These are phyloP conservation scores for Xylariaceae sp. DNA, from an alignment of 2,329 filamentous ascomycete species.

Conservation along the genomic window DNA sequence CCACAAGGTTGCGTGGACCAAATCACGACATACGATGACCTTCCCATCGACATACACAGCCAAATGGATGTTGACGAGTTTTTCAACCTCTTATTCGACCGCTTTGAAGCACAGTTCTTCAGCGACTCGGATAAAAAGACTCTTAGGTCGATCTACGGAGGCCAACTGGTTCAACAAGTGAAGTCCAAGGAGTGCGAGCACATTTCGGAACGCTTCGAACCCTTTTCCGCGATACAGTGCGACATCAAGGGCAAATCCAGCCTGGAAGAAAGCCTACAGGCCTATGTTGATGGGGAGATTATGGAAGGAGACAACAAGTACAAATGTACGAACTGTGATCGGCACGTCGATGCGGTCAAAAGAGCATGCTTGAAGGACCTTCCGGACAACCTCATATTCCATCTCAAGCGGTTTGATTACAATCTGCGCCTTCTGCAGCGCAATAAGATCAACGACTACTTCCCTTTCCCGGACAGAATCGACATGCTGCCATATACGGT, in stretches of 20 bases:
- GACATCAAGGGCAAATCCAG: conserved; percentile 88
- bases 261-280: conserved; percentile 80
- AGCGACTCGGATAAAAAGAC: conserved; percentile 61
- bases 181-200: conserved; percentile 93
- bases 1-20: conserved; percentile 66
- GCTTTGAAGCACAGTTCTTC: conserved; percentile 78
- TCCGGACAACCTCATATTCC: conserved; percentile 91
- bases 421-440: conserved; percentile 71
- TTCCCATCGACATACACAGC: conserved; percentile 74
- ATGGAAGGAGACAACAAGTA: conserved; percentile 99
- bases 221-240: conserved; percentile 91
- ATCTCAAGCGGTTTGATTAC: conserved; percentile 84
- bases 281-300: conserved; percentile 93
- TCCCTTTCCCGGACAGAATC: conserved; percentile 76
- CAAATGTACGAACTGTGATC: conserved; percentile 85
- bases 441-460: conserved; percentile 93
- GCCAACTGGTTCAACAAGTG: conserved; percentile 88
- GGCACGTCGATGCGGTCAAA: conserved; percentile 89
- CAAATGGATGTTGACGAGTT: conserved; percentile 99
- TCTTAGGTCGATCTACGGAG: conserved; percentile 83
- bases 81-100: conserved; percentile 87
- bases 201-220: conserved; percentile 83
- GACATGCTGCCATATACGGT: conserved; percentile 88
- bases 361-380: conserved; percentile 87
- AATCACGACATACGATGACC: conserved; percentile 78